Percentiles rank a stretch among this genome's conserved stretches.
phyloP scores from a whole-genome alignment of 2,329 filamentous ascomycete species.

The Penicillium sp. region DNA sequence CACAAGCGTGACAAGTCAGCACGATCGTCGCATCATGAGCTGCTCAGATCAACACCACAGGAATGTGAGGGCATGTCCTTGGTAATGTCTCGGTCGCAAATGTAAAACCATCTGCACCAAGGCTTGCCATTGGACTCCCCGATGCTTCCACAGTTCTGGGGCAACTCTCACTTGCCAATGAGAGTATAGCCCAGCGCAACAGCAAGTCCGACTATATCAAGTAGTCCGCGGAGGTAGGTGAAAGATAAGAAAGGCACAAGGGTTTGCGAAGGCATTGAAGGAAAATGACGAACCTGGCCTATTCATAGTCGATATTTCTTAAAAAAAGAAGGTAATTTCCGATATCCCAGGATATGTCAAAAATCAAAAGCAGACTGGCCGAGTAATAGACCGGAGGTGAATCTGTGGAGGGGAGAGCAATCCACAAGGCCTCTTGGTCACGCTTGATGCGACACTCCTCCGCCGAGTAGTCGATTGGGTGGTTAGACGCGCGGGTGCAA shows the following conservation, averaged over 20 bases:
- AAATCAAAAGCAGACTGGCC: conserved; percentile 13
- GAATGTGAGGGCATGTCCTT: conserved; percentile 18
- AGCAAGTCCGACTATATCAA: neutral
- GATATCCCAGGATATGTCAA: conserved; percentile 16
- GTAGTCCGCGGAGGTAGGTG: conserved; percentile 3
- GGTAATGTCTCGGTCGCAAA: conserved; percentile 28
- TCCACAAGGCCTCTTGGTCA: conserved; percentile 21
- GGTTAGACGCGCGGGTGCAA: conserved; percentile 24
- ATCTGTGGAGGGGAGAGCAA: conserved; percentile 20
- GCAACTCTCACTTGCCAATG: neutral
- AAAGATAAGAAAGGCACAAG: conserved; percentile 6
- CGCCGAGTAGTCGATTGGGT: conserved; percentile 30
- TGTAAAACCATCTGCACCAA: conserved; percentile 16
- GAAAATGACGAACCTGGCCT: conserved; percentile 48
- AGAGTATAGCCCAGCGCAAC: conserved; percentile 11
- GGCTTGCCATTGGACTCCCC: conserved; percentile 24
- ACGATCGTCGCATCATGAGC: conserved; percentile 19
- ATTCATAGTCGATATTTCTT: conserved; percentile 43
- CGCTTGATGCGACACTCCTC: conserved; percentile 28
- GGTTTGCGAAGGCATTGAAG: conserved; percentile 23
- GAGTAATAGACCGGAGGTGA: conserved; percentile 7
- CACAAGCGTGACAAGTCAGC: conserved; percentile 18
- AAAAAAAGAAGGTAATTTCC: neutral
- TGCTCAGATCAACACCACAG: conserved; percentile 13
- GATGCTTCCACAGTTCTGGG: neutral